phyloP scores from a whole-genome alignment of 176 grass and related monocot genomes.

The Secale cereale region DNA sequence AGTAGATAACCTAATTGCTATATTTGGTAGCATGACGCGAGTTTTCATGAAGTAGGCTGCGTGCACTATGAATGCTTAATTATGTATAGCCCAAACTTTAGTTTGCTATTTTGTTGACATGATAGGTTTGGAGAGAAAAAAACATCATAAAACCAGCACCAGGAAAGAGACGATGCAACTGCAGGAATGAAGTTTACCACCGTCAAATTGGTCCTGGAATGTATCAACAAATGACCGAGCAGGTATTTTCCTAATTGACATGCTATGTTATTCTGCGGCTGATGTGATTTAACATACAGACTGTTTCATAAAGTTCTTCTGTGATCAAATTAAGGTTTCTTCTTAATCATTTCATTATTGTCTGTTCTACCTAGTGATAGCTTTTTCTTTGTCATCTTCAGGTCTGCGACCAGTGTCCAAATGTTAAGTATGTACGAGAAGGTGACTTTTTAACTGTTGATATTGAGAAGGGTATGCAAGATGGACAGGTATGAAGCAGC shows the following conservation, averaged over 20 bases:
- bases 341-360: background rate
- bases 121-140: conserved; percentile 95
- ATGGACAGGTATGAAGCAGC: conserved; percentile 73
- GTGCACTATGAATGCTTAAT: background rate
- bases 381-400: conserved; percentile 11
- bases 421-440: conserved; percentile 95
- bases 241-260: conserved; percentile 43
- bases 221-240: conserved; percentile 98
- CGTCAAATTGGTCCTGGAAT: conserved; percentile 98
- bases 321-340: background rate
- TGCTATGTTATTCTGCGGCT: conserved; percentile 6
- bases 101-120: background rate
- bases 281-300: background rate
- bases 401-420: conserved; percentile 96
- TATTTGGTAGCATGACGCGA: background rate
- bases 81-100: background rate
- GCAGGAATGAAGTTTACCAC: conserved; percentile 98
- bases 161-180: conserved; percentile 89
- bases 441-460: conserved; percentile 93
- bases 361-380: background rate
- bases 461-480: conserved; percentile 99
- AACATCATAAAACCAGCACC: conserved; percentile 92
- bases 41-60: background rate
- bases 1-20: background rate
- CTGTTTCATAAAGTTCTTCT: background rate